Evolutionary conservation across 140 eudicot genomes (phyloP), one percentile per base, ranked within the genome.

Genomic region (Ambrosia hybrid): DNA sequence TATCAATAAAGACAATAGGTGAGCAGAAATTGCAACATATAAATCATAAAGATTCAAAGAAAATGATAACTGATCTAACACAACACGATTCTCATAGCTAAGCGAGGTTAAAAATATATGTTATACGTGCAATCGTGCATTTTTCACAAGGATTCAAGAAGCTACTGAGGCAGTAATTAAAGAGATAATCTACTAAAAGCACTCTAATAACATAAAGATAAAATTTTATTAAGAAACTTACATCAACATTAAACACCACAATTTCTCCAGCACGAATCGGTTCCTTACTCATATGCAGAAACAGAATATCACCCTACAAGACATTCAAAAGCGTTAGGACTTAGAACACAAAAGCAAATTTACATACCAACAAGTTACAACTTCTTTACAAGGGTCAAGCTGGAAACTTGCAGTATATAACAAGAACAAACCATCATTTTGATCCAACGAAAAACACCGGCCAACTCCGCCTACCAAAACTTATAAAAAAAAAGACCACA

Each of bases 231-330:
- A 66, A 21, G 48, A 67, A 56, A 75, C 98, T 30, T 93, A 90
- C 98, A 81, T 93, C 97, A 51, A 93, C 87, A 72, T 93, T 93
- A 53, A 93, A 93, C 73, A 93, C 98, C 52, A 93, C 97, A 48
- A 93, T 93, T 72, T 93, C 98, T 65, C 98, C 98, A 3, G 98
- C 85, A 8, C 98, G 97, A 79, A 93, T 90, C 30, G 98, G 98
- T 17, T 85, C 97, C 85, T 93, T 84, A 66, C 88, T 84, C 97
- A 93, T 90, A 72, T 83, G 93, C 78, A 93, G 83, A 78, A 93
- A 90, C 76, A 93, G 53, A 74, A 93, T 93, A 86, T 93, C 98
- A 70, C 98, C 98, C 98, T 93, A 87, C 84, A 87, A 70, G 51
- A 77, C 46, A 57, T 56, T 46, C 11, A 3, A 71, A 64, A 71